Conservation (phyloP, 768 basidiomycete species). For the Mycena galericulata region DNA sequence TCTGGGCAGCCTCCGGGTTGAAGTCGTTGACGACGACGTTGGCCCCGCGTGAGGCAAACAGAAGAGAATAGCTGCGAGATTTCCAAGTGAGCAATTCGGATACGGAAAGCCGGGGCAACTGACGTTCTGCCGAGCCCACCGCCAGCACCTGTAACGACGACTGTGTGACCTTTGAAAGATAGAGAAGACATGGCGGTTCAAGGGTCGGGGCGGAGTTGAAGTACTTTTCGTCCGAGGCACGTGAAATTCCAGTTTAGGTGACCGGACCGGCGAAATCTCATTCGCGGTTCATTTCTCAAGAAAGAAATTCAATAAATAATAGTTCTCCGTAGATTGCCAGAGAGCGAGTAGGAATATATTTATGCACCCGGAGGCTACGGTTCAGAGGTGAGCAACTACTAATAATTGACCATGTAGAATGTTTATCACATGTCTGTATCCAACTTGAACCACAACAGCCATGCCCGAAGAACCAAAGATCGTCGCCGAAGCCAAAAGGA, state of each 20-base stretch:
- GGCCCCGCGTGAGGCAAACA: constrained; percentile 94
- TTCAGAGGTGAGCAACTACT: too few relatives aligned
- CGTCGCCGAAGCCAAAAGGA: constrained; percentile 85
- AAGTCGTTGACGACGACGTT: constrained; percentile 97
- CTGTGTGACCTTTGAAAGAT: constrained; percentile 88
- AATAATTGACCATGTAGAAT: too few relatives aligned
- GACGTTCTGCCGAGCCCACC: constrained; percentile 94
- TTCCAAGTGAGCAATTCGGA: neutral
- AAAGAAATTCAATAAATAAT: too few relatives aligned
- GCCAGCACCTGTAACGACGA: constrained; percentile 95
- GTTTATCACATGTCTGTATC: neutral
- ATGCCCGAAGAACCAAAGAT: constrained; percentile 75
- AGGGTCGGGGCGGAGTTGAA: neutral
- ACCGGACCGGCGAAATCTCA: too few relatives aligned
- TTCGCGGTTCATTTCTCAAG: too few relatives aligned
- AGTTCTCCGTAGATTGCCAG: too few relatives aligned
- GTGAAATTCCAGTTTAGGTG: too few relatives aligned
- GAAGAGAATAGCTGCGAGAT: constrained; percentile 78
- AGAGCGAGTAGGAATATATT: too few relatives aligned
- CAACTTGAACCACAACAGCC: neutral
- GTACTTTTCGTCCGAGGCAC: too few relatives aligned
- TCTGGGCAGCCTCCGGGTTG: constrained; percentile 87
- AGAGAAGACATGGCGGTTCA: constrained; percentile 47
- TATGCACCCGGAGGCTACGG: too few relatives aligned
- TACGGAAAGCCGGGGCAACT: constrained; percentile 43